Evolutionary conservation across 805 yeast species (phyloP), one percentile per base, ranked within the genome.

Genomic region (Diddensiella santjacobensis): DNA sequence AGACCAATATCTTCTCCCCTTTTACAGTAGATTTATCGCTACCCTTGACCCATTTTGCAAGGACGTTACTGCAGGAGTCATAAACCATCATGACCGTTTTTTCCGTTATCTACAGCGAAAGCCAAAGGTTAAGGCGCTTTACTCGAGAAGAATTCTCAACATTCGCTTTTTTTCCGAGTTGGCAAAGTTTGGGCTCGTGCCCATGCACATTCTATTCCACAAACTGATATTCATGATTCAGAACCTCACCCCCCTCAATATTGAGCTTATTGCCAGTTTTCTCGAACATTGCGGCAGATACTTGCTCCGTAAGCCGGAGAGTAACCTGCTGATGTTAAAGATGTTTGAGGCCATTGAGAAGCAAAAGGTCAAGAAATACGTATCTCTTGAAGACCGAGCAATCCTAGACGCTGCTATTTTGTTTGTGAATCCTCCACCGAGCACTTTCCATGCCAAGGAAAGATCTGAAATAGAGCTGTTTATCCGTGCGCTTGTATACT

Each of bases 201-300:
- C 95, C 0, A 68, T 73, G n/a, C 82, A 80, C 63, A 72, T 83
- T 49, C 71, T 83, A 10, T 84, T 87, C 61, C 90, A 88, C 63
- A 84, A 83, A 60, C 73, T 89, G 41, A 72, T 87, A 57, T 67
- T 74, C 1, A 67, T 87, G 54, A 76, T 84, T 1, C 58, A 79
- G 47, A 75, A 76, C 45, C 57, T 79, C 30, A 70, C 74, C 3
- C 70, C 74, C 0, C 75, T 76, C 51, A 86, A 84, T 60, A 74
- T 86, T 49, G 95, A 85, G 56, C 75, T 83, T 4, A 66, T 89
- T 48, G 72, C 80, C 6, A 73, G 82, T n/a, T 67, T 87, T 38
- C 83, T 87, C 58, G 95, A 89, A 57, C 71, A 78, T 31, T 75
- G 87, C 56, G 96, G 96, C 0, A 71, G 79, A 49, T 78, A 81